Evolutionary conservation across 306 rosid species (phyloP), one percentile per base, ranked within the genome.

Genomic region (Cucumis melo): DNA sequence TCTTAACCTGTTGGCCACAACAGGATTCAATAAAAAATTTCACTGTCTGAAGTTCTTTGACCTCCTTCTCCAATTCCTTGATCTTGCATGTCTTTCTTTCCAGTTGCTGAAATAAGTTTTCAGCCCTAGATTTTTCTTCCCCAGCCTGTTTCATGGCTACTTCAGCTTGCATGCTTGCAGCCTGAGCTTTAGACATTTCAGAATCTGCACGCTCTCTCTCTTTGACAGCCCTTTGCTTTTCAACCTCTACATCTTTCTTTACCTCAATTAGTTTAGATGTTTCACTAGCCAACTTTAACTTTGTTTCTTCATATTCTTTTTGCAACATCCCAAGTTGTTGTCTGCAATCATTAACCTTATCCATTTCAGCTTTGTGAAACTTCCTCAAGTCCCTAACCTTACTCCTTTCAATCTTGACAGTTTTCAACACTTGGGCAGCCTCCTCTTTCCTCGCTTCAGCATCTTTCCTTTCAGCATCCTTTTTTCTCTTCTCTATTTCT

Each of bases 181-280:
- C 84, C 67, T 86, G 87, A 17, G 86, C 91, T 84, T 85, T 87
- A 2, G 74, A 79, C 83, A 82, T 81, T 78, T 85, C 87, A n/a
- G 86, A 80, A 61, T 87, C 87, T 13, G 88, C 88, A 61, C 75
- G 73, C 78, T 84, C 81, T 83, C 80, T 93, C 75, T 86, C 92
- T 82, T 70, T 86, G 64, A 80, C 51, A 15, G 80, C 80, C 82
- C 82, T 88, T 81, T 63, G 75, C 79, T 77, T 89, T 81, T 86
- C 93, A 53, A 79, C 74, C 80, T 86, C 90, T 42, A 86, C 74
- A 77, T 68, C 85, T 81, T 85, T 85, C 62, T 65, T 84, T n/a
- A 82, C 79, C 81, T 81, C 92, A 76, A 77, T 81, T 24, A 85
- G 84, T 29, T 70, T 84, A 48, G 81, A 77, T 34, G 78, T 70